phyloP scores from a whole-genome alignment of 2,329 filamentous ascomycete species.

The Diaporthe helianthi region DNA sequence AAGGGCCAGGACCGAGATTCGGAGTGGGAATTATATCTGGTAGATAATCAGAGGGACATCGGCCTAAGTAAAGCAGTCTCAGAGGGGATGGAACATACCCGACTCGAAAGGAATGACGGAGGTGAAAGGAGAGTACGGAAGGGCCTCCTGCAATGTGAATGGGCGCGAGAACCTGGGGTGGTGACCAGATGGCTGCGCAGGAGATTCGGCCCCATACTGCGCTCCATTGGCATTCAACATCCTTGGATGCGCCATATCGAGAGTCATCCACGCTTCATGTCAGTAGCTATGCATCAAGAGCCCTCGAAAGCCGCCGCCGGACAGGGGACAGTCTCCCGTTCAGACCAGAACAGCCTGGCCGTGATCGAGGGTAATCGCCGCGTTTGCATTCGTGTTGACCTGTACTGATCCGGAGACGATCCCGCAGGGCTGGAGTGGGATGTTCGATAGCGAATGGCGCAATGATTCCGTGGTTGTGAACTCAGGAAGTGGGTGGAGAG shows the following conservation, averaged over 20 bases:
- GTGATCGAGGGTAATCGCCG: neutral
- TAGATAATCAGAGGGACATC: neutral
- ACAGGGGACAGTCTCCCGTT: conserved; percentile 18
- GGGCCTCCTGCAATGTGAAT: conserved; percentile 74
- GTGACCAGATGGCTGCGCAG: conserved; percentile 31
- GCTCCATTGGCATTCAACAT: conserved; percentile 45
- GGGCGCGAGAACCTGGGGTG: conserved; percentile 47
- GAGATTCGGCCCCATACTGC: conserved; percentile 34
- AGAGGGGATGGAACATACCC: conserved; percentile 57
- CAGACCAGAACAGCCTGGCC: conserved; percentile 21
- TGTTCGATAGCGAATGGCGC: conserved; percentile 5
- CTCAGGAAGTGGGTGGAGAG: conserved; percentile 12
- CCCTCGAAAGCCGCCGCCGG: conserved; percentile 7
- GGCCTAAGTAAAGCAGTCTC: neutral
- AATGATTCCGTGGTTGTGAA: neutral
- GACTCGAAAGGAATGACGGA: conserved; percentile 81
- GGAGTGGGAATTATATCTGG: conserved; percentile 72
- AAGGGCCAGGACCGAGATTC: conserved; percentile 62
- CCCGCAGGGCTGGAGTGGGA: neutral
- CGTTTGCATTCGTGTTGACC: conserved; percentile 7
- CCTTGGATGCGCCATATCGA: conserved; percentile 43
- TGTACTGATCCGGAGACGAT: neutral
- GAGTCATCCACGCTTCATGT: conserved; percentile 41
- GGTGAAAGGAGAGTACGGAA: conserved; percentile 83
- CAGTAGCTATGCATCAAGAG: conserved; percentile 34